Conservation (phyloP, 306 rosid species). For the Quercus dentata region DNA sequence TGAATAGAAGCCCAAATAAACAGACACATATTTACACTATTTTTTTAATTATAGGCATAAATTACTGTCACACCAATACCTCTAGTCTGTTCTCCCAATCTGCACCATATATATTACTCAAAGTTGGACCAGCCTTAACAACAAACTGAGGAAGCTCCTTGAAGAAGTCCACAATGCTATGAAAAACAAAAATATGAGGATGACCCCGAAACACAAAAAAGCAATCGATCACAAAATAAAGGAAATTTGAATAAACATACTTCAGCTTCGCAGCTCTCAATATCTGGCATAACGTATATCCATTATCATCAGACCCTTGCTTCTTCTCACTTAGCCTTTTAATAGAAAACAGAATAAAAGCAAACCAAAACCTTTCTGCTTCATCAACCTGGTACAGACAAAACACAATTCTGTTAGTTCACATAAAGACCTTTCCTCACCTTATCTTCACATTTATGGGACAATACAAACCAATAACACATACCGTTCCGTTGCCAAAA, state of each 20-base stretch:
- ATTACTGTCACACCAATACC: constrained; percentile 42
- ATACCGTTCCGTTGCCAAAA: constrained; percentile 74
- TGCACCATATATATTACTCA: constrained; percentile 62
- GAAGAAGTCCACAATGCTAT: constrained; percentile 83
- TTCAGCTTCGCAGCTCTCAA: constrained; percentile 80
- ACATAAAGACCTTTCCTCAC: constrained; percentile 7
- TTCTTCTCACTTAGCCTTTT: constrained; percentile 56
- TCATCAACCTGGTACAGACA: constrained; percentile 66
- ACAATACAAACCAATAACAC: neutral
- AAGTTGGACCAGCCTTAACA: constrained; percentile 75
- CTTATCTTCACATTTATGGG: neutral
- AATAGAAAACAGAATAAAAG: constrained; percentile 67
- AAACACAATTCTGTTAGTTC: constrained; percentile 7
- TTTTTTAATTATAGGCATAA: constrained; percentile 9
- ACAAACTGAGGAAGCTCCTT: constrained; percentile 96
- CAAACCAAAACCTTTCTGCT: constrained; percentile 81
- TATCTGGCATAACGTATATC: constrained; percentile 69
- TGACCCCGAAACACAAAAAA: constrained; percentile 4
- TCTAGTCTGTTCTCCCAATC: constrained; percentile 96
- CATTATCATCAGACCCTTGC: constrained; percentile 35
- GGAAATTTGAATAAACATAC: constrained; percentile 39
- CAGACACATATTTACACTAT: neutral
- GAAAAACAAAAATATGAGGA: constrained; percentile 21
- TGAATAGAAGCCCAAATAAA: constrained; percentile 20
- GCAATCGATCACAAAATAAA: constrained; percentile 12